Conservation (phyloP, 345 rosid species). For the Hypericum androsaemum region DNA sequence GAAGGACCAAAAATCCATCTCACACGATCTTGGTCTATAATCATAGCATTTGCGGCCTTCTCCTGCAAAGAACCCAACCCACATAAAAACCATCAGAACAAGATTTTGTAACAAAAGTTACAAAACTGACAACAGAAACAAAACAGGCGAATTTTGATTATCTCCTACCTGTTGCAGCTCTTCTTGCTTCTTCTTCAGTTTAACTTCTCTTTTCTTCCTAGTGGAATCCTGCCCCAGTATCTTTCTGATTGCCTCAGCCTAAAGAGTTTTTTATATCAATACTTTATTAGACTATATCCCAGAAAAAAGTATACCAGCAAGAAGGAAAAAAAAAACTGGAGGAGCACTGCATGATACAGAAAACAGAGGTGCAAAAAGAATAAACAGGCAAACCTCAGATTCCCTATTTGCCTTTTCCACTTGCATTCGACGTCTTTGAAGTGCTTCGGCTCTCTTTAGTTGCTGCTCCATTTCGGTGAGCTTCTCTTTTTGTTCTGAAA, state of each 20-base stretch:
- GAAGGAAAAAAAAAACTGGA: too few species aligned
- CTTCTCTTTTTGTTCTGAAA: constrained; percentile 72
- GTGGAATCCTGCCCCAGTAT: constrained; percentile 91
- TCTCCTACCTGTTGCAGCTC: constrained; percentile 70
- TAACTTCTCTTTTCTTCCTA: constrained; percentile 81
- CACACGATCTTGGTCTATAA: constrained; percentile 37
- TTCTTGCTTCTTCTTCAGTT: constrained; percentile 67
- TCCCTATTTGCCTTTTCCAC: constrained; percentile 84
- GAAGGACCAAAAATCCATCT: constrained; percentile 61
- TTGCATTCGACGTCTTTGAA: constrained; percentile 81
- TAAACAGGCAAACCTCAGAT: constrained; percentile 52
- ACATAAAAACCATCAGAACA: too few species aligned
- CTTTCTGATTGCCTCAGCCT: constrained; percentile 92
- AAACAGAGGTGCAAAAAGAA: constrained; percentile 4
- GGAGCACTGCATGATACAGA: too few species aligned
- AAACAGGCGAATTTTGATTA: not conserved
- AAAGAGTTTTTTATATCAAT: not conserved
- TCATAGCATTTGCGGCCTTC: constrained; percentile 53
- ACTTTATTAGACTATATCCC: too few species aligned
- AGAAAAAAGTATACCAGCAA: too few species aligned
- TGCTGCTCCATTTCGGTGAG: constrained; percentile 82
- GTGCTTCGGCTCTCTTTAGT: constrained; percentile 83
- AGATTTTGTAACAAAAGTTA: too few species aligned
- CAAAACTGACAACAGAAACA: too few species aligned
- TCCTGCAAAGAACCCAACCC: constrained; percentile 31